These are phyloP conservation scores for Suillus ampliporus DNA, from an alignment of 768 basidiomycete species.

Conservation along the genomic window DNA sequence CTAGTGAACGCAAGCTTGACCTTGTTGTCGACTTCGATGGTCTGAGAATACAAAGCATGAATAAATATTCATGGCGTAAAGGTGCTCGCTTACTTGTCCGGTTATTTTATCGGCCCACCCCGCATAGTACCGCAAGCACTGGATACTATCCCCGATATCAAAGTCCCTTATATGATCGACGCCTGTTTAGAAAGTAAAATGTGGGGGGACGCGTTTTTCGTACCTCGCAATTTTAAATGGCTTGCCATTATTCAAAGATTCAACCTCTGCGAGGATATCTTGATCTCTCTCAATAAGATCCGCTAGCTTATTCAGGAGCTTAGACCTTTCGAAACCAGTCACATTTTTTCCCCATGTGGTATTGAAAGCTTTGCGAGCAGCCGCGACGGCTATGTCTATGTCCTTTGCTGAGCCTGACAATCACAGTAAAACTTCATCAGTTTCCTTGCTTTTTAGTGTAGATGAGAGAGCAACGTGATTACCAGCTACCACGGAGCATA, in stretches of 20 bases:
- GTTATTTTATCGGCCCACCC: slow-evolving; percentile 96
- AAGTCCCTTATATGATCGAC: slow-evolving; percentile 58
- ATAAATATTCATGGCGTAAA: background rate
- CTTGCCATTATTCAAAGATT: slow-evolving; percentile 91
- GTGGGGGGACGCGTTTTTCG: slow-evolving; percentile 24
- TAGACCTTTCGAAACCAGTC: slow-evolving; percentile 81
- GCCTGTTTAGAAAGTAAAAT: background rate
- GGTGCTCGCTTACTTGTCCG: slow-evolving; percentile 65
- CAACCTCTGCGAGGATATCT: slow-evolving; percentile 82
- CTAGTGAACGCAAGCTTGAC: slow-evolving; percentile 85
- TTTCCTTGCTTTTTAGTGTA: background rate
- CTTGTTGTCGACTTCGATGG: slow-evolving; percentile 81
- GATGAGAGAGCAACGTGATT: slow-evolving; percentile 9
- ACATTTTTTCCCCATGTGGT: slow-evolving; percentile 91
- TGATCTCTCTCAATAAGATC: slow-evolving; percentile 89
- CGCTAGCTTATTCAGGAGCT: slow-evolving; percentile 83
- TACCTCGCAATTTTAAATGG: slow-evolving; percentile 68
- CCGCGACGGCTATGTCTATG: slow-evolving; percentile 82
- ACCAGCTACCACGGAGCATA: slow-evolving; percentile 75
- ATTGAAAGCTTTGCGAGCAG: slow-evolving; percentile 82
- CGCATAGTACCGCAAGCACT: slow-evolving; percentile 88
- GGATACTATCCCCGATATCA: slow-evolving; percentile 79
- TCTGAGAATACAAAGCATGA: slow-evolving; percentile 44
- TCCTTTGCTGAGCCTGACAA: slow-evolving; percentile 68
- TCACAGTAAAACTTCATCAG: slow-evolving; percentile 12